Evolutionary conservation across 371 early-diverging fungal species (phyloP), one percentile per base, ranked within the genome.

Genomic region (Lichtheimia hyalospora): DNA sequence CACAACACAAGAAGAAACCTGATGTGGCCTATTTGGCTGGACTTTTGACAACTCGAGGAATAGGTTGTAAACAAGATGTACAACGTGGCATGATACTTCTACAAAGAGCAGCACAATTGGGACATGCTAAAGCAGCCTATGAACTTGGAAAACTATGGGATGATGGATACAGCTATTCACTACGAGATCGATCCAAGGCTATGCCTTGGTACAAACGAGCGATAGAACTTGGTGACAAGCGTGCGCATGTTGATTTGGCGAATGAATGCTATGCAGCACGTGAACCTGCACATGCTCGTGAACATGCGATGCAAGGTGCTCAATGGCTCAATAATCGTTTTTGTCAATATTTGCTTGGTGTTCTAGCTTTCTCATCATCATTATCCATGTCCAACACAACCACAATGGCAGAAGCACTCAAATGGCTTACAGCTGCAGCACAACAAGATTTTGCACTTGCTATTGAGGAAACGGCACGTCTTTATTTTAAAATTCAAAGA

Each of bases 261-360:
- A 71, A 75, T 53, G 70, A 67, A 1, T 78, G 63, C 49, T 75
- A 66, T 56, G 78, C 79, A 1, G 67, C 73, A 28, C 52, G 64
- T 34, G 34, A 34, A 10, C 34, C 34, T 34, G 10, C 34, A 34
- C 34, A 10, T 34, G 34, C 34, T 34, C 34, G 34, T 34, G 34
- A 34, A 3, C 71, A 73, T 60, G 79, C 79, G 0, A 61, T 55
- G 15, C 64, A 69, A 40, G 79, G 79, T 5, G 74, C 78, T 10
- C 20, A 65, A 24, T 23, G 24, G 21, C 52, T 66, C 5, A 68
- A 69, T 18, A 75, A 79, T 34, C 71, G 71, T 14, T 79, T 74
- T 24, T 79, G 79, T 49, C 79, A 79, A 34, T 79, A 79, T 23
- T 68, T 79, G 41, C 54, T 73, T 28, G 75, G 79, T 6, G 66